Conservation (phyloP, 208 protist genomes). For the Naegleria lovaniensis region DNA sequence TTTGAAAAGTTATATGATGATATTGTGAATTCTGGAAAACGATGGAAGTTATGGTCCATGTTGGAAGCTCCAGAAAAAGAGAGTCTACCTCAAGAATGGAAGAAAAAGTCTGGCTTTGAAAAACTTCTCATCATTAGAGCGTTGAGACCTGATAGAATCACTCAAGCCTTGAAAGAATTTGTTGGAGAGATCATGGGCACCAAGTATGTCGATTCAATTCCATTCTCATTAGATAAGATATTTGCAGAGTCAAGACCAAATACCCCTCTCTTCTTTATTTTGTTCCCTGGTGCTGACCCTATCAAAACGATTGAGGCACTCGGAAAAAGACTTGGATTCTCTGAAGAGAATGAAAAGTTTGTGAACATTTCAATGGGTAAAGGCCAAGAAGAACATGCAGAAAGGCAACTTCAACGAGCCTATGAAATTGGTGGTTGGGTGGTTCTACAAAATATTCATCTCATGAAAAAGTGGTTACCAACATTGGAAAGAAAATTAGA, state of each 20-base stretch:
- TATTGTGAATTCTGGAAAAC: constrained; percentile 44
- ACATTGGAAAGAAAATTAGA: constrained; percentile 70
- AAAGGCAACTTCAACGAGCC: constrained; percentile 48
- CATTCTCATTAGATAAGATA: constrained; percentile 50
- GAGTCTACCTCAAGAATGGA: constrained; percentile 68
- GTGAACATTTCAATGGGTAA: constrained; percentile 65
- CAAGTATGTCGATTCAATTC: constrained; percentile 45
- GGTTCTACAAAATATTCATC: constrained; percentile 77
- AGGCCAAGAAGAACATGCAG: constrained; percentile 70
- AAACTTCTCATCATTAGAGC: constrained; percentile 85
- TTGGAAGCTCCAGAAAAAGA: constrained; percentile 57
- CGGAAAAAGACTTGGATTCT: constrained; percentile 55
- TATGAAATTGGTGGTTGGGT: constrained; percentile 58
- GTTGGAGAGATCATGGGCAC: constrained; percentile 49
- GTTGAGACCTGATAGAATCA: constrained; percentile 88
- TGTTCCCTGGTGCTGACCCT: constrained; percentile 75
- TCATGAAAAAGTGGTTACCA: constrained; percentile 78
- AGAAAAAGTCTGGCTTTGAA: constrained; percentile 83
- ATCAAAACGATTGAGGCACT: constrained; percentile 63
- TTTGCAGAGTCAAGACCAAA: constrained; percentile 53
- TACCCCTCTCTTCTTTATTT: constrained; percentile 79
- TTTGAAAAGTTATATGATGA: constrained; percentile 74
- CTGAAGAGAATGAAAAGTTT: constrained; percentile 59
- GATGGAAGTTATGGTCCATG: constrained; percentile 45
- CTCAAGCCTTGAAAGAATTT: constrained; percentile 75